Base-by-base conservation (phyloP, 768 basidiomycete genomes). In the Thelephora aurantiotincta region DNA sequence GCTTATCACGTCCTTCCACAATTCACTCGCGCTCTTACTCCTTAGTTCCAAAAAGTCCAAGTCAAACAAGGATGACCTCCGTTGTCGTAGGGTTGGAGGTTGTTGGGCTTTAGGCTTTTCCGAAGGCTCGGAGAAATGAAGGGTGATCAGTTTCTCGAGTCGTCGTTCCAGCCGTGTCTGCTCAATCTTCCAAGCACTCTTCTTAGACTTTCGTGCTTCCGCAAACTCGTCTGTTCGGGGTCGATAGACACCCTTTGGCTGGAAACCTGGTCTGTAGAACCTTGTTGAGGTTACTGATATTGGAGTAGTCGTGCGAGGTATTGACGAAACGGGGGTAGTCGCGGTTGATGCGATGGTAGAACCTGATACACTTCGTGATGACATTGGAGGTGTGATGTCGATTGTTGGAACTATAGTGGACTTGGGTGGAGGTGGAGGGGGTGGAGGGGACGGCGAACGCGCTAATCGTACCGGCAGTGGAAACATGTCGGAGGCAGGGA, bases 231-330 rank as follows among this genome's bases (percentile, higher is more conserved):
- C 90, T 6, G 92, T 96, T 34, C 83, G 75, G 5, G 73, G 78
- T 11, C 80, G 68, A 59, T 77, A 82, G 4, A 91, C 77, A 4
- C 93, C 93, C 56, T 74, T 83, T 5, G 94, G 94, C 60, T 99
- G 94, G 60, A 97, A 99, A 1, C 91, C 90, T 2, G 88, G 80
- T 42, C 82, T 79, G 60, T 98, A 98, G 1, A 82, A 84, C 0
- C 81, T 77, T 4, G 50, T 41, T 3, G 55, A 48, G 30, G 57
- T 63, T 6, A 48, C 50, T 12, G 62, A 59, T 0, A 54, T 42
- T 7, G 55, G 51, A 1, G 57, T 43, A 6, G 38, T 46, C 6
- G 55, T 44, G 13, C 55, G 53, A 23, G 56, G 54, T 22, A 46
- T 46, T 7, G 57, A 50, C 4, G 48, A 55, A 11, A 54, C 48